A percentile compares a stretch with the other conserved stretches of the same genome.
phyloP scores from a whole-genome alignment of 2,329 filamentous ascomycete species.

The Sporothrix variecibatus region DNA sequence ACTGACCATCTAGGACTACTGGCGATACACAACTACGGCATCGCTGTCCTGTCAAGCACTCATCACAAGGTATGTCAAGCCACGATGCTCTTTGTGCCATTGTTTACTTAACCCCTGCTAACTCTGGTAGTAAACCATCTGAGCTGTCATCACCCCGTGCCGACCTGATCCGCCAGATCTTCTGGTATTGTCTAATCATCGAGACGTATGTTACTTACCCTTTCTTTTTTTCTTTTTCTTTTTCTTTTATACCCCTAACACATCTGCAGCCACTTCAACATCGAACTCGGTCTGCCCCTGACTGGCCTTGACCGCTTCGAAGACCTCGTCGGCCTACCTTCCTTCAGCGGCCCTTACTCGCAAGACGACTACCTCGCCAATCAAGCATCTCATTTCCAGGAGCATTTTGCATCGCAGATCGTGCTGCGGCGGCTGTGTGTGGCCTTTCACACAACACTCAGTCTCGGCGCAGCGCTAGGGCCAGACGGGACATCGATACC shows the following conservation, averaged over 20 bases:
- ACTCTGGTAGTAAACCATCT: constrained; percentile 40
- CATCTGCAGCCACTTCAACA: constrained; percentile 44
- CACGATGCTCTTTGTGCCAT: too few relatives aligned
- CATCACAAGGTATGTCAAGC: constrained; percentile 50
- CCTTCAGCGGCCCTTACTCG: constrained; percentile 52
- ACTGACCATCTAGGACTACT: constrained; percentile 54
- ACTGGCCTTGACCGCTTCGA: constrained; percentile 58
- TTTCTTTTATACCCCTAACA: neutral
- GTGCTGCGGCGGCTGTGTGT: constrained; percentile 56
- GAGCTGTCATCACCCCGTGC: constrained; percentile 50
- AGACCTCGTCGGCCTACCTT: constrained; percentile 55
- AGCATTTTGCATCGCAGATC: constrained; percentile 62
- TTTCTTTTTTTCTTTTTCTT: neutral
- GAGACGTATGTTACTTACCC: constrained; percentile 47
- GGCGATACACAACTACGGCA: constrained; percentile 58
- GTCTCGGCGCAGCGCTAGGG: neutral
- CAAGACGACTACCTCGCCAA: constrained; percentile 51
- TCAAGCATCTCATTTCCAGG: constrained; percentile 56
- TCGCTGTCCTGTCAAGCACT: constrained; percentile 60
- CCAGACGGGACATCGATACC: neutral
- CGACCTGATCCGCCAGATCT: constrained; percentile 56
- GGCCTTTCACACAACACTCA: constrained; percentile 46
- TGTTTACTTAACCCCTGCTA: neutral
- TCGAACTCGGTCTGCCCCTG: constrained; percentile 60
- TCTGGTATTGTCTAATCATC: constrained; percentile 60